Conservation (phyloP, 805 yeast species). For the Jamesozyma gamospora region DNA sequence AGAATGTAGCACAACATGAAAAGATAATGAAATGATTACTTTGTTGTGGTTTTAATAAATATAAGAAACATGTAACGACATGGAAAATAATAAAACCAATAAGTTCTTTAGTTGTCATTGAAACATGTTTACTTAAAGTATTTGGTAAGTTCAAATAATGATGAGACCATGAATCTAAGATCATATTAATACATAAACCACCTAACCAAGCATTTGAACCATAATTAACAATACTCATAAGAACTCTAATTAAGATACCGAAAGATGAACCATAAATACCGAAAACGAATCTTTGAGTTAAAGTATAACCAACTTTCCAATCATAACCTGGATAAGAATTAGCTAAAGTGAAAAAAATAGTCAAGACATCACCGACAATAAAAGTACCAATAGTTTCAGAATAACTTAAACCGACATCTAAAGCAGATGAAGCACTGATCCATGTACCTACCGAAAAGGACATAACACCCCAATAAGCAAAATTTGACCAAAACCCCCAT, state of each 20-base stretch:
- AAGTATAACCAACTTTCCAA: conserved; percentile 41
- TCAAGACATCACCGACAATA: conserved; percentile 38
- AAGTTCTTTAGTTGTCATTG: conserved; percentile 30
- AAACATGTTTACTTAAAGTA: conserved; percentile 24
- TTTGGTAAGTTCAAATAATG: conserved; percentile 29
- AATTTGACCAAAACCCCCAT: conserved; percentile 33
- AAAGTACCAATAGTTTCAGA: conserved; percentile 38
- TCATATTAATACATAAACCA: conserved; percentile 31
- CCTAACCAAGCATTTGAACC: conserved; percentile 39
- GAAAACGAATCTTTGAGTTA: conserved; percentile 38
- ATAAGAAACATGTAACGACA: conserved; percentile 32
- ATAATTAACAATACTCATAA: conserved; percentile 39
- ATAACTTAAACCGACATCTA: conserved; percentile 37
- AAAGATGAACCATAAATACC: conserved; percentile 36
- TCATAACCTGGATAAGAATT: conserved; percentile 41
- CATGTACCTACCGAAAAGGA: conserved; percentile 38
- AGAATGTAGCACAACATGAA: conserved; percentile 30
- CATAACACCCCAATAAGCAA: conserved; percentile 38
- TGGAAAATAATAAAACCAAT: conserved; percentile 35
- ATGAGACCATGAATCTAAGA: conserved; percentile 33
- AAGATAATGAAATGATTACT: conserved; percentile 30
- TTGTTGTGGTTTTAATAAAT: conserved; percentile 35
- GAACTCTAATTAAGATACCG: conserved; percentile 30
- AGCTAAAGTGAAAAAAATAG: conserved; percentile 35
- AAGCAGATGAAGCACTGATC: conserved; percentile 37